Percentiles rank a stretch among this genome's conserved stretches.
Evolutionary conservation across 2,329 filamentous ascomycete species (phyloP).

Genomic region (Aspergillus oerlinghausenensis): DNA sequence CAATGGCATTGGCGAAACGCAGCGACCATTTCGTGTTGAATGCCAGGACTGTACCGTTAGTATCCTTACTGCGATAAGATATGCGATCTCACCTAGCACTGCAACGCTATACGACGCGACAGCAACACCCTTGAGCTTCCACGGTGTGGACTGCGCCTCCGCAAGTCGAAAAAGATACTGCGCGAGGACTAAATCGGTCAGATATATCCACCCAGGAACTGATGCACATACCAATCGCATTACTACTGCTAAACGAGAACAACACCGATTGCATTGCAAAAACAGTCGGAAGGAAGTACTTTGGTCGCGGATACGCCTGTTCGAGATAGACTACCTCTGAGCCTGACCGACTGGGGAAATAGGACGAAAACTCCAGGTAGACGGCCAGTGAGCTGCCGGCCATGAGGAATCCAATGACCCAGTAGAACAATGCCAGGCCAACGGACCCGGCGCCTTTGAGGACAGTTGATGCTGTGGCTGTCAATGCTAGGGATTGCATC

Average conservation of each 20-base stretch:
- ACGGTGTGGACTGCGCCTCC: constrained; percentile 49
- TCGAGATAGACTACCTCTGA: constrained; percentile 65
- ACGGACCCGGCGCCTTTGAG: constrained; percentile 57
- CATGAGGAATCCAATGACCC: constrained; percentile 59
- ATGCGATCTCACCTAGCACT: constrained; percentile 41
- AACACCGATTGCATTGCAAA: constrained; percentile 62
- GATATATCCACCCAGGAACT: constrained; percentile 17
- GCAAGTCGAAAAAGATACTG: constrained; percentile 59
- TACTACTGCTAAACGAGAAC: constrained; percentile 62
- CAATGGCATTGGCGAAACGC: constrained; percentile 53
- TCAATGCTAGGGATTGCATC: neutral
- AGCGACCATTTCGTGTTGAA: constrained; percentile 57
- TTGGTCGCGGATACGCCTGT: constrained; percentile 61
- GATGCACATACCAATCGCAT: constrained; percentile 48
- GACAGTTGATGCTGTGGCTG: constrained; percentile 50
- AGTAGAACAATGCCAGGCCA: constrained; percentile 60
- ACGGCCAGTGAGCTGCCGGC: constrained; percentile 52
- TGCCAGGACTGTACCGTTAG: constrained; percentile 35
- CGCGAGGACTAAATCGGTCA: constrained; percentile 48
- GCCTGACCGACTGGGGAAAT: constrained; percentile 63
- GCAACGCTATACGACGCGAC: constrained; percentile 60
- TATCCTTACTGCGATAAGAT: neutral
- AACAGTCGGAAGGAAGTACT: constrained; percentile 59
- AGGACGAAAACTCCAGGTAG: constrained; percentile 61
- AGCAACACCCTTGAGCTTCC: constrained; percentile 64